These are phyloP conservation scores for Raphanus sativus DNA, from an alignment of 345 rosid species.

Conservation along the genomic window DNA sequence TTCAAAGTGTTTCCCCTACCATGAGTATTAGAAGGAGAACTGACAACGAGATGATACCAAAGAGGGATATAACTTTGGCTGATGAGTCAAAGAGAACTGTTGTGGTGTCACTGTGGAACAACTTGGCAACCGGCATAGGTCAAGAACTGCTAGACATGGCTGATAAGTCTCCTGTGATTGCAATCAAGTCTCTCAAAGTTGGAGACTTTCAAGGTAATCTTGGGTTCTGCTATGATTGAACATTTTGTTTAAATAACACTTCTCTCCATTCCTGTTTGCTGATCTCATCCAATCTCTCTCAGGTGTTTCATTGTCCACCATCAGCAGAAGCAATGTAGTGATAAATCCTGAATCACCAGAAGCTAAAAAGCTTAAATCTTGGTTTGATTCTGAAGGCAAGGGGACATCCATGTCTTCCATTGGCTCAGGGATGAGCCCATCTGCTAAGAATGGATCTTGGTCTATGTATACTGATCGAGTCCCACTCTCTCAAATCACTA, in stretches of 20 bases:
- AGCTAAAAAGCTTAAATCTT: slow-evolving; percentile 65
- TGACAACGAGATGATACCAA: slow-evolving; percentile 72
- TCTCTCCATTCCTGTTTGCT: slow-evolving; percentile 4
- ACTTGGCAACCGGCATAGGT: slow-evolving; percentile 72
- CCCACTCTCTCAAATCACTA: slow-evolving; percentile 56
- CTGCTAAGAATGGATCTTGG: slow-evolving; percentile 53
- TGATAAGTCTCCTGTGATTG: slow-evolving; percentile 69
- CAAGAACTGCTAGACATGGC: slow-evolving; percentile 71
- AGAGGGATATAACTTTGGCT: slow-evolving; percentile 81
- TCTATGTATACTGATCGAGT: slow-evolving; percentile 77
- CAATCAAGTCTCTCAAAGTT: slow-evolving; percentile 82
- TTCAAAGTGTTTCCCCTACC: slow-evolving; percentile 80
- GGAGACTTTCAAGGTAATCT: slow-evolving; percentile 88
- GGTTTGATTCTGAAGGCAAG: slow-evolving; percentile 92
- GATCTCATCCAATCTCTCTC: slow-evolving; percentile 7
- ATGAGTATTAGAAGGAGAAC: slow-evolving; percentile 76
- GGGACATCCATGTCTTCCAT: slow-evolving; percentile 71
- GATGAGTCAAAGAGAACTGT: slow-evolving; percentile 88
- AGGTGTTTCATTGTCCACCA: slow-evolving; percentile 81
- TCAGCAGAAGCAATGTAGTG: slow-evolving; percentile 60
- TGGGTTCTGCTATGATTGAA: not conserved
- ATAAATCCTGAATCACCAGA: slow-evolving; percentile 73
- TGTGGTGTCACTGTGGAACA: slow-evolving; percentile 84
- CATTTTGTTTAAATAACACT: not conserved
- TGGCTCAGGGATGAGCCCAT: slow-evolving; percentile 62